A percentile compares a stretch with the other conserved stretches of the same genome.
Evolutionary conservation across 176 grass and related monocot genomes (phyloP).

Genomic region (Dactylis glomerata): DNA sequence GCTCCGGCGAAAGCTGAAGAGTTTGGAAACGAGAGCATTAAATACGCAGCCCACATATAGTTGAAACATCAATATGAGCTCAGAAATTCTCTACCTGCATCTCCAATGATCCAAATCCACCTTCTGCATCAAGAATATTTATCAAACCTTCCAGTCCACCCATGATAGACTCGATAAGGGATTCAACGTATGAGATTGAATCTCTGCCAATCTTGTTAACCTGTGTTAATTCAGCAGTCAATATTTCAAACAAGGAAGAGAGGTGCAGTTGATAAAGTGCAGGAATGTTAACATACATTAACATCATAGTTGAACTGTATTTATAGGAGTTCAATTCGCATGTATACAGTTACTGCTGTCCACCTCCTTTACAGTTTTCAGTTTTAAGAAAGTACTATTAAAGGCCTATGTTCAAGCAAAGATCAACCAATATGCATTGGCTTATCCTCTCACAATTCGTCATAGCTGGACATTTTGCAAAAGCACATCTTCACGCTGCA

Average conservation of each 20-base stretch:
- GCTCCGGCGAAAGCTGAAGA: slow-evolving; percentile 91
- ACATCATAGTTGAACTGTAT: background rate
- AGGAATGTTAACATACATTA: background rate
- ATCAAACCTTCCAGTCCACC: slow-evolving; percentile 98
- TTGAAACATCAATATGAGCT: slow-evolving; percentile 20
- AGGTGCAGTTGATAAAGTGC: background rate
- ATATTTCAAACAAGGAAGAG: slow-evolving; percentile 7
- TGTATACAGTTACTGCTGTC: slow-evolving; percentile 20
- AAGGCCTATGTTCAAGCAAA: slow-evolving; percentile 20
- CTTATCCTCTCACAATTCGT: slow-evolving; percentile 19
- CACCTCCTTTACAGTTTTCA: background rate
- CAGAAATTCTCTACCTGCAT: slow-evolving; percentile 77
- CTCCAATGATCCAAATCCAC: slow-evolving; percentile 97
- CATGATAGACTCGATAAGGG: slow-evolving; percentile 98
- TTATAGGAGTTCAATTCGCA: background rate
- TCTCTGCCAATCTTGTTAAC: slow-evolving; percentile 92
- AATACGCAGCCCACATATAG: background rate
- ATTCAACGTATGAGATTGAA: slow-evolving; percentile 93
- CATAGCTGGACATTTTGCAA: slow-evolving; percentile 1
- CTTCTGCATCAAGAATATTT: slow-evolving; percentile 98
- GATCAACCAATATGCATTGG: background rate
- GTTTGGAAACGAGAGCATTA: slow-evolving; percentile 16
- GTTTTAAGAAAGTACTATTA: background rate
- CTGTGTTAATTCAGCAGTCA: slow-evolving; percentile 42
- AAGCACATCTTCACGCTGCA: slow-evolving; percentile 5